Base-by-base conservation (phyloP, 768 basidiomycete genomes). In the Myochromella boudieri region DNA sequence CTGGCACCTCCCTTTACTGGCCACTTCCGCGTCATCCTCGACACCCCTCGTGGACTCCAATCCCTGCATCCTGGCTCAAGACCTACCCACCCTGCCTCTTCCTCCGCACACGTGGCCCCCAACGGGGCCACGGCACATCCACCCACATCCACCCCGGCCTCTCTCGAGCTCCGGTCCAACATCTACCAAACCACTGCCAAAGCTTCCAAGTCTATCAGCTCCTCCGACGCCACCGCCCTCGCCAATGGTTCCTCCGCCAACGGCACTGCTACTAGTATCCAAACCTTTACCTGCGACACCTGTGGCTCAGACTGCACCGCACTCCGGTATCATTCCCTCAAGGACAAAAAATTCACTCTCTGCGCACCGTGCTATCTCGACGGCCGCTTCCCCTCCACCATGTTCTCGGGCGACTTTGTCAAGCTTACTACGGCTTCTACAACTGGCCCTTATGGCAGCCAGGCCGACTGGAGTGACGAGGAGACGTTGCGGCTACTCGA, bases 341-440 rank as follows among this genome's bases (percentile, higher is more conserved):
- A 97, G 64, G 86, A 88, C 59, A 92, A 92, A 58, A 87, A 92
- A 58, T 85, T 93, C 63, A 88, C 91, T 52, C 79, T 98, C 33
- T 99, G 95, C 57, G 78, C 86, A 0, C 77, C 91, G 1, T 98
- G 95, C 68, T 99, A 97, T 67, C 84, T 94, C 49, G 91, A 95
- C 49, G 97, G 95, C 2, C 90, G 97, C 37, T 99, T 99, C 76
- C 94, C 97, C 0, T 90, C 90, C 0, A 84, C 82, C 24, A 92
- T 98, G 87, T 97, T 92, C 71, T 90, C 88, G 32, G 95, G 95
- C 10, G 95, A 97, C 69, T 99, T 99, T 66, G 90, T 98, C 55
- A 91, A 89, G 60, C 78, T 94, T 54, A 80, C 86, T 4, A 63
- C 66, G 11, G 65, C 68, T 6, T 61, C 64, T 12, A 61, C 64